These are phyloP conservation scores for Medicago ruthenica DNA, from an alignment of 306 rosid genomes.

Conservation along the genomic window DNA sequence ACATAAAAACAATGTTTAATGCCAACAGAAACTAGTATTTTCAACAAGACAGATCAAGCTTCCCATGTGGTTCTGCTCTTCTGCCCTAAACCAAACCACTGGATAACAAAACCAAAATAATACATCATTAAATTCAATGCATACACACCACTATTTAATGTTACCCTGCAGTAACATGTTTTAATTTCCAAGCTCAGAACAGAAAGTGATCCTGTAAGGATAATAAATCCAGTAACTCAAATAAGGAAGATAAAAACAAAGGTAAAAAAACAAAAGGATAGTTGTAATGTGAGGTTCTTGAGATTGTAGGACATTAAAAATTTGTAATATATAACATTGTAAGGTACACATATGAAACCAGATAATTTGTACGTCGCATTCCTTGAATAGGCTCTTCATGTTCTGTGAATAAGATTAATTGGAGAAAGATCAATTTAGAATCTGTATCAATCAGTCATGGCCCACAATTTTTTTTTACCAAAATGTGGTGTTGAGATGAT, in stretches of 20 bases:
- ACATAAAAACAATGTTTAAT: constrained; percentile 14
- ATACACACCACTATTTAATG: constrained; percentile 45
- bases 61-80: constrained; percentile 56
- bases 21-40: constrained; percentile 36
- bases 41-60: constrained; percentile 36
- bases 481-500: constrained; percentile 53
- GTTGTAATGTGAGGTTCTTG: constrained; percentile 23
- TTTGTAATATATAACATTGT: constrained; percentile 10
- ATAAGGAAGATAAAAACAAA: background rate
- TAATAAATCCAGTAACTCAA: constrained; percentile 27
- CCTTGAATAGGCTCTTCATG: constrained; percentile 52
- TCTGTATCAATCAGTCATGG: constrained; percentile 48
- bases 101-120: constrained; percentile 23
- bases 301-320: background rate
- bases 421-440: constrained; percentile 46
- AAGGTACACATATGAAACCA: constrained; percentile 36
- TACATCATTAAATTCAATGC: constrained; percentile 51
- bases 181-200: constrained; percentile 17
- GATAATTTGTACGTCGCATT: constrained; percentile 44
- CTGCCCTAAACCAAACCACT: constrained; percentile 54
- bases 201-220: constrained; percentile 26
- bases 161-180: constrained; percentile 40
- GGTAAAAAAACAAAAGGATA: background rate
- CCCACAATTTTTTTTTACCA: constrained; percentile 54
- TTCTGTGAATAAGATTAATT: constrained; percentile 72